Percentiles rank a stretch among this genome's conserved stretches.
These are phyloP conservation scores for Rhizopus sp. DNA, from an alignment of 371 early-diverging fungal species.

Conservation along the genomic window DNA sequence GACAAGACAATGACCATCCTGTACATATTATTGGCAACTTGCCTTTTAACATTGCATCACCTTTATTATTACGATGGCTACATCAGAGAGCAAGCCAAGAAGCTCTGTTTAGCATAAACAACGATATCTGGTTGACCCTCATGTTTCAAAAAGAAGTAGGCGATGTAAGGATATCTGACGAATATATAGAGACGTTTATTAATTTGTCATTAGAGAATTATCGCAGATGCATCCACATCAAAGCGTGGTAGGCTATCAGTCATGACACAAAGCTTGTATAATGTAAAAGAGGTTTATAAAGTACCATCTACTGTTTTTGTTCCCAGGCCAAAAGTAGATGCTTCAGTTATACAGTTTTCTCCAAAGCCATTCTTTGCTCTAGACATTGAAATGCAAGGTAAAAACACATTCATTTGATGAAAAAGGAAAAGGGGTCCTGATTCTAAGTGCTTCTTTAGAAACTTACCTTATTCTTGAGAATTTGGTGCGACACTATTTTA, in stretches of 20 bases:
- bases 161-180: slow-evolving; percentile 40
- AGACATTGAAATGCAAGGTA: slow-evolving; percentile 12
- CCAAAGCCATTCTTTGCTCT: slow-evolving; percentile 36
- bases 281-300: slow-evolving; percentile 63
- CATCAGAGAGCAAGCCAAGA: slow-evolving; percentile 52
- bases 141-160: slow-evolving; percentile 92
- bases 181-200: neutral
- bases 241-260: slow-evolving; percentile 73
- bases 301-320: slow-evolving; percentile 71
- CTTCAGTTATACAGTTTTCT: slow-evolving; percentile 70
- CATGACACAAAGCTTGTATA: slow-evolving; percentile 73
- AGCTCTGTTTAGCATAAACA: slow-evolving; percentile 63
- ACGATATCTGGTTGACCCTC: slow-evolving; percentile 68
- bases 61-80: slow-evolving; percentile 76
- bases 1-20: slow-evolving; percentile 3
- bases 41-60: slow-evolving; percentile 80
- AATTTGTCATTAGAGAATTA: slow-evolving; percentile 54
- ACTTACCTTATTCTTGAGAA: slow-evolving; percentile 56
- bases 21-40: slow-evolving; percentile 77
- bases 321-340: slow-evolving; percentile 79
- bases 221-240: slow-evolving; percentile 53
- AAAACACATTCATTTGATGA: neutral
- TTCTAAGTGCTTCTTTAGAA: too few relatives aligned
- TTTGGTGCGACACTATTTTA: slow-evolving; percentile 67
- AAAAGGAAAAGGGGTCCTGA: too few relatives aligned